Base-by-base conservation (phyloP, 768 basidiomycete species). In the Macrocybe gigantea region DNA sequence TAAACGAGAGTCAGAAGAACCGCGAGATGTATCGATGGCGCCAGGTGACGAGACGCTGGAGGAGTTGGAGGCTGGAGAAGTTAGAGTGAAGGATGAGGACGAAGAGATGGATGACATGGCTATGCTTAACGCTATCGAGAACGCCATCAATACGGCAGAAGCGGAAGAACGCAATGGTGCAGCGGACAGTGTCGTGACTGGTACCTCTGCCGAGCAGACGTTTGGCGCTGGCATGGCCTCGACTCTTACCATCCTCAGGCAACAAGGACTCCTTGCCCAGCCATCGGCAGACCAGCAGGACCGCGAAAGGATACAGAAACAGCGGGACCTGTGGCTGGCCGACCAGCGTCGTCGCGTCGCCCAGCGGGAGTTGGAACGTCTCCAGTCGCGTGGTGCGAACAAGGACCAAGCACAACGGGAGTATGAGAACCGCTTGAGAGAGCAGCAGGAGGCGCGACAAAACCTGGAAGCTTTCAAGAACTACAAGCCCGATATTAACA, bases 401-500 rank as follows among this genome's bases (percentile, higher is more conserved):
- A 94, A 87, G 66, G 95, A 96, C 61, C 95, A 98, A 65, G 85
- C 90, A 13, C 86, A 88, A 53, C 79, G 95, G 45, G 96, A 98
- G 66, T 93, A 92, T 62, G 93, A 97, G 69, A 97, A 97, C 60
- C 80, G 91, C 48, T 64, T 85, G 50, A 81, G 95, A 15, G 95
- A 98, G 59, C 88, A 93, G 63, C 85, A 92, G 54, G 94, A 97
- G 54, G 85, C 92, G 5, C 78, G 89, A 37, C 80, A 89, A 13
- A 78, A 79, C 44, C 66, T 92, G 49, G 90, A 95, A 33, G 64
- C 80, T 43, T 99, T 87, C 78, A 91, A 86, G 69, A 79, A 83
- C 61, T 99, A 99, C 74, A 97, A 95, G 66, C 96, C 96, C 5
- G 94, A 95, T 67, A 76, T 99, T 58, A 91, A 95, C 54, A 90